These are phyloP conservation scores for Pleurotus giganteus DNA, from an alignment of 768 basidiomycete species.

Conservation along the genomic window DNA sequence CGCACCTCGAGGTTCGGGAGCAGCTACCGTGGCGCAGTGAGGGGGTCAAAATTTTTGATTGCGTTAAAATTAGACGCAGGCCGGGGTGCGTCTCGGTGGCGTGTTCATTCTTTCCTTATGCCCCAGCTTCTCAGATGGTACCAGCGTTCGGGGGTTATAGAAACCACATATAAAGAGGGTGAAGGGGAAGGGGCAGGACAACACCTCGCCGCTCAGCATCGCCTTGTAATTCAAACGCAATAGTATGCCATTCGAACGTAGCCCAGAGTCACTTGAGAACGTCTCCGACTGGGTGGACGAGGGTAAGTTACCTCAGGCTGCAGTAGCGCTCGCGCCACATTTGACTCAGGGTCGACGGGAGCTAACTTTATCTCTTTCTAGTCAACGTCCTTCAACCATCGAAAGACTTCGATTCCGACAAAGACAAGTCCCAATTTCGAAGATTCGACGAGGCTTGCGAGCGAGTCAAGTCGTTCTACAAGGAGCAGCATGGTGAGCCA, in stretches of 20 bases:
- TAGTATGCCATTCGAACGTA: neutral
- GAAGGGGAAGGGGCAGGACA: no score
- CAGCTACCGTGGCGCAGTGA: neutral
- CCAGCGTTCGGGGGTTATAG: neutral
- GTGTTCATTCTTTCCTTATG: neutral
- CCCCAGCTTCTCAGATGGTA: neutral
- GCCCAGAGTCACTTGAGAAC: slow-evolving; percentile 5
- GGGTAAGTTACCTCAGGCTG: neutral
- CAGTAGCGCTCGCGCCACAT: neutral
- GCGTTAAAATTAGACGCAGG: neutral
- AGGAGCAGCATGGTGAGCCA: slow-evolving; percentile 56
- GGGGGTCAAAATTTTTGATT: neutral
- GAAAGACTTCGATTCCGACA: slow-evolving; percentile 47
- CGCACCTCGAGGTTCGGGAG: no score
- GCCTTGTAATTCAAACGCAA: neutral
- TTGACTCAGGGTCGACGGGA: neutral
- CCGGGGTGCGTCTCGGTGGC: neutral
- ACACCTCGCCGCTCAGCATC: neutral
- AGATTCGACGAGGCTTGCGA: slow-evolving; percentile 62
- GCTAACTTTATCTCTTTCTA: slow-evolving; percentile 17
- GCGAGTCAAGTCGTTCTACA: slow-evolving; percentile 63
- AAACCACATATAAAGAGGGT: no score
- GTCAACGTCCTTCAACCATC: slow-evolving; percentile 60
- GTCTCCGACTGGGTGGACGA: slow-evolving; percentile 10
- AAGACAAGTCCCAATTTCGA: slow-evolving; percentile 59